Evolutionary conservation across 2,329 filamentous ascomycete genomes (phyloP).

Genomic region (Moelleriella libera): DNA sequence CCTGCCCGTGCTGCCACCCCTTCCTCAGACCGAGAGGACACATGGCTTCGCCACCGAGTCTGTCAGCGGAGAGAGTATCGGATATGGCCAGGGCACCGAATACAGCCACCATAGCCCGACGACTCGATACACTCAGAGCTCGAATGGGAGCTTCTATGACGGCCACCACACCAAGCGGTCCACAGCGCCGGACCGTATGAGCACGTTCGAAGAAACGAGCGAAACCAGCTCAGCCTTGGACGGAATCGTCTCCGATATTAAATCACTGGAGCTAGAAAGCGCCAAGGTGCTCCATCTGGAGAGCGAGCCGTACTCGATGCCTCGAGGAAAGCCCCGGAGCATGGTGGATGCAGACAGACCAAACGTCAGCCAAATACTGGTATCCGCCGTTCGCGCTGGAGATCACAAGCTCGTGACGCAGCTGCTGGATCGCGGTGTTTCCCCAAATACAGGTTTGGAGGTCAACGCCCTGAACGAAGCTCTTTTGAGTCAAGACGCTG

Average conservation of each 20-base stretch:
- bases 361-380: slow-evolving; percentile 31
- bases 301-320: slow-evolving; percentile 34
- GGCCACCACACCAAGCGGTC: slow-evolving; percentile 9
- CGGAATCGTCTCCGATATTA: slow-evolving; percentile 16
- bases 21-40: slow-evolving; percentile 2
- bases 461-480: slow-evolving; percentile 38
- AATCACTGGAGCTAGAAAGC: slow-evolving; percentile 24
- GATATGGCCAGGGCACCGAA: slow-evolving; percentile 2
- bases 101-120: slow-evolving; percentile 3
- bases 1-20: slow-evolving; percentile 1
- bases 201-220: slow-evolving; percentile 13
- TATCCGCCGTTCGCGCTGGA: slow-evolving; percentile 38
- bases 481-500: slow-evolving; percentile 32
- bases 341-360: slow-evolving; percentile 25
- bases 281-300: slow-evolving; percentile 30
- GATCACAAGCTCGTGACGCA: slow-evolving; percentile 44
- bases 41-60: slow-evolving; percentile 5
- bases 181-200: slow-evolving; percentile 12
- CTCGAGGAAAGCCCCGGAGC: slow-evolving; percentile 35
- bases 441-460: slow-evolving; percentile 31
- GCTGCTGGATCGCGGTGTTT: slow-evolving; percentile 41
- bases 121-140: slow-evolving; percentile 13
- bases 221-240: slow-evolving; percentile 9
- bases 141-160: slow-evolving; percentile 14
- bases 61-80: slow-evolving; percentile 5